phyloP scores from a whole-genome alignment of 23 red algal species.

The Gracilariopsis chorda region DNA sequence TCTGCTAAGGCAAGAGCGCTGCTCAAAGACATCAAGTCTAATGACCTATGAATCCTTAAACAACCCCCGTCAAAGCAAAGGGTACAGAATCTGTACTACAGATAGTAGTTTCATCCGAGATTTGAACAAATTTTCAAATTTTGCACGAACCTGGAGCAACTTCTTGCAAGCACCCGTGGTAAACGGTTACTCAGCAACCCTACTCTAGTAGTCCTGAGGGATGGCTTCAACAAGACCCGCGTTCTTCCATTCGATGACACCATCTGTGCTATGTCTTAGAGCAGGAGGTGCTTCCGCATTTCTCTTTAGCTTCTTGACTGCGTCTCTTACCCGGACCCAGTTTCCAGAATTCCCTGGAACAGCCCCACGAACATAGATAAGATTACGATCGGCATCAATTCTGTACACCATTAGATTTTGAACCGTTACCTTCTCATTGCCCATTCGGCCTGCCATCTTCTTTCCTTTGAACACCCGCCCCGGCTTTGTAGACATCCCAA shows the following conservation, averaged over 20 bases:
- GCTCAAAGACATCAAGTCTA: too few relatives aligned
- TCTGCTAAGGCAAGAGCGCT: too few relatives aligned
- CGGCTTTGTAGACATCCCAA: conserved; percentile 69
- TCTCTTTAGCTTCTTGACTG: conserved; percentile 50
- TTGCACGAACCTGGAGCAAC: too few relatives aligned
- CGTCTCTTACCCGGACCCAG: conserved; percentile 92
- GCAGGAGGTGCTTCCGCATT: conserved; percentile 26
- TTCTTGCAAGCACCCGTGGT: too few relatives aligned
- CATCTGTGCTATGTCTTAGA: conserved; percentile 24
- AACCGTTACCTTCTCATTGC: conserved; percentile 66
- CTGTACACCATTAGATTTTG: conserved; percentile 80
- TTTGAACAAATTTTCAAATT: too few relatives aligned
- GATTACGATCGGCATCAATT: conserved; percentile 67
- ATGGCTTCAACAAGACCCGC: conserved; percentile 26
- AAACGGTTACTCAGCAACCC: too few relatives aligned
- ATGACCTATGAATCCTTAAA: too few relatives aligned
- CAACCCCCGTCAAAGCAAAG: too few relatives aligned
- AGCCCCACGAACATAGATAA: conserved; percentile 85
- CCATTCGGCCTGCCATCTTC: conserved; percentile 98
- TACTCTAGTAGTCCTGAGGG: too few relatives aligned
- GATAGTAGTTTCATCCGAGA: too few relatives aligned
- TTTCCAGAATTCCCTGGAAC: conserved; percentile 88
- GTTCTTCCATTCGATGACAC: conserved; percentile 41
- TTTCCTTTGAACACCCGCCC: conserved; percentile 80
- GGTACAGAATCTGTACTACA: too few relatives aligned